phyloP scores from a whole-genome alignment of 306 rosid genomes.

The Oemleria cerasiformis region DNA sequence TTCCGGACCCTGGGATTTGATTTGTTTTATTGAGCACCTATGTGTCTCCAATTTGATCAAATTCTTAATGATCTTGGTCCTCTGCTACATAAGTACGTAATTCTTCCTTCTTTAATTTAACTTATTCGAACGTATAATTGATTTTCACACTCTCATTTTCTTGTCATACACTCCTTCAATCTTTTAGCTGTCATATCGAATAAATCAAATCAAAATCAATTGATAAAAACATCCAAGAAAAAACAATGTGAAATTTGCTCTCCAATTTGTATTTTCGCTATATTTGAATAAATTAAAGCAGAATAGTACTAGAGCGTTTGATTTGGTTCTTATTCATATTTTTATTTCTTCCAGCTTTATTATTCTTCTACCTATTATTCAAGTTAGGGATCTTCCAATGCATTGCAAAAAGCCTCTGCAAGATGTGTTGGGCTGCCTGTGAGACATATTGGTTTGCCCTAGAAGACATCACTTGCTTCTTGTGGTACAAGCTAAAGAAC shows the following conservation, averaged over 20 bases:
- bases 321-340: not conserved
- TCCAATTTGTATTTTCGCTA: no score
- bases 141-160: not conserved
- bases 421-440: slow-evolving; percentile 47
- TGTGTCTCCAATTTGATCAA: slow-evolving; percentile 30
- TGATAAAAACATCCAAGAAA: no score
- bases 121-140: not conserved
- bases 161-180: no score
- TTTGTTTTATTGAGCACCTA: slow-evolving; percentile 46
- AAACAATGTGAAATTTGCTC: no score
- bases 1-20: slow-evolving; percentile 41
- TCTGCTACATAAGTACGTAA: not conserved
- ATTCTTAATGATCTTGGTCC: not conserved
- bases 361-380: slow-evolving; percentile 43
- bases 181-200: no score
- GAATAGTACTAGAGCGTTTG: not conserved
- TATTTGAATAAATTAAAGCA: no score
- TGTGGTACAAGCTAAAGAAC: slow-evolving; percentile 44
- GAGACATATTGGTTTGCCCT: slow-evolving; percentile 42
- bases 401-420: slow-evolving; percentile 47
- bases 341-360: slow-evolving; percentile 7
- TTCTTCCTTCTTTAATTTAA: not conserved
- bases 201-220: no score
- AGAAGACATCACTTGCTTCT: slow-evolving; percentile 33
- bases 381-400: slow-evolving; percentile 53